Conservation (phyloP, 306 rosid species). For the Malus domestica region ASM211411v1 NC_041796.1:30476001-30476500, state of each 20-base stretch:
- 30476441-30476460: conserved; percentile 91
- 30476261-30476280: conserved; percentile 50
- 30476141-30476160: not conserved
- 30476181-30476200: conserved; percentile 72
- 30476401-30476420: conserved; percentile 91
- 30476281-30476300: conserved; percentile 9
- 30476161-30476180: conserved; percentile 60
- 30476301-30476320: not conserved
- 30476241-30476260: conserved; percentile 81
- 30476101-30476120: not conserved
- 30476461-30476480: conserved; percentile 31
- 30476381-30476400: conserved; percentile 86
- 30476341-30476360: conserved; percentile 33
- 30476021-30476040: not conserved
- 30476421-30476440: conserved; percentile 84
- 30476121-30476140: not conserved
- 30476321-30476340: conserved; percentile 1
- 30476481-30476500: not conserved
- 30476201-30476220: conserved; percentile 76
- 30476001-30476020: not conserved
- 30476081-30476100: not conserved
- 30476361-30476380: conserved; percentile 83
- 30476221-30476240: conserved; percentile 86
- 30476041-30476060: not conserved
- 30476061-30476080: not conserved